phyloP scores from a whole-genome alignment of 805 yeast genomes.

The Starmerella tilneyi region DNA sequence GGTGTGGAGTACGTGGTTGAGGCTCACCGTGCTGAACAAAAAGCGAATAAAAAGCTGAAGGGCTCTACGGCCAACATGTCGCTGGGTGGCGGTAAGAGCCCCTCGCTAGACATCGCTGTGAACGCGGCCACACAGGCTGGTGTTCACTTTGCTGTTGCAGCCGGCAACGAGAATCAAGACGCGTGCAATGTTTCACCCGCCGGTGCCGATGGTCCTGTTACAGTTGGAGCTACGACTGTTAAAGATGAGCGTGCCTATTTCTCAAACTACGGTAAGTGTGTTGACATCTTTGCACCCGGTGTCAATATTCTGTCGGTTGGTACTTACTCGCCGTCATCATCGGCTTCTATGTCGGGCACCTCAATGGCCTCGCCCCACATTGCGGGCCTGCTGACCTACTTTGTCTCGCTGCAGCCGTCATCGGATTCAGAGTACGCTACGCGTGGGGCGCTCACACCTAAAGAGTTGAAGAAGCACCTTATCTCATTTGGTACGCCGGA shows the following conservation, averaged over 20 bases:
- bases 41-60: conserved; percentile 38
- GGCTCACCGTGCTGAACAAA: conserved; percentile 39
- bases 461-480: conserved; percentile 44
- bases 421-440: conserved; percentile 40
- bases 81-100: conserved; percentile 85
- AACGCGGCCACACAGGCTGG: conserved; percentile 85
- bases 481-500: conserved; percentile 44
- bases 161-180: conserved; percentile 88
- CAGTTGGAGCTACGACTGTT: conserved; percentile 90
- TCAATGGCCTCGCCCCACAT: conserved; percentile 98
- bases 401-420: conserved; percentile 74
- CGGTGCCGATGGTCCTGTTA: conserved; percentile 47
- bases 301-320: conserved; percentile 61
- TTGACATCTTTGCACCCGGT: conserved; percentile 95
- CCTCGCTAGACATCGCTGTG: conserved; percentile 76
- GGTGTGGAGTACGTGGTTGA: conserved; percentile 60
- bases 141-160: conserved; percentile 88
- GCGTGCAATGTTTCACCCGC: conserved; percentile 93
- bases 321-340: conserved; percentile 26
- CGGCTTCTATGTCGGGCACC: conserved; percentile 59
- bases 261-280: conserved; percentile 92
- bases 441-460: conserved; percentile 40
- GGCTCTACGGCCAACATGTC: conserved; percentile 63
- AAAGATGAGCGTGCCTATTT: conserved; percentile 87
- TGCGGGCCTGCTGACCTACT: conserved; percentile 83